phyloP scores from a whole-genome alignment of 2,329 filamentous ascomycete genomes.

The Aspergillus japonicus region DNA sequence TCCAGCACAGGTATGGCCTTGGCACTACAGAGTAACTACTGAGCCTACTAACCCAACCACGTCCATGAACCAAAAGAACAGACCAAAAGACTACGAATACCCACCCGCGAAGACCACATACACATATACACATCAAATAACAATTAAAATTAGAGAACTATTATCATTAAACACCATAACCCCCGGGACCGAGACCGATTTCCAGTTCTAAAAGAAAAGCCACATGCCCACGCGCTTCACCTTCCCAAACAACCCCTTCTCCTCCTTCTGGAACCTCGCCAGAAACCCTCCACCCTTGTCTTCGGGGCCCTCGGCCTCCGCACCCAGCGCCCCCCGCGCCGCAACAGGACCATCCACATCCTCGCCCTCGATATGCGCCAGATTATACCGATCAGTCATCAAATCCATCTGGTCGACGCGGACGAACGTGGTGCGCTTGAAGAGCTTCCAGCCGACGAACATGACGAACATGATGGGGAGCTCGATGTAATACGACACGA shows the following conservation, averaged over 20 bases:
- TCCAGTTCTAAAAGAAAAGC: conserved; percentile 31
- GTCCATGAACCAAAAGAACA: too few species aligned
- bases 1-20: too few species aligned
- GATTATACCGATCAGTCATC: conserved; percentile 46
- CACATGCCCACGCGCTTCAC: conserved; percentile 38
- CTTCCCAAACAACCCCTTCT: conserved; percentile 22
- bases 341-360: conserved; percentile 26
- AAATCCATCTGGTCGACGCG: conserved; percentile 52
- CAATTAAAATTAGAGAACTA: neutral
- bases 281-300: conserved; percentile 12
- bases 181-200: neutral
- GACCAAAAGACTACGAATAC: too few species aligned
- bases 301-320: neutral
- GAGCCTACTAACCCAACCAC: too few species aligned
- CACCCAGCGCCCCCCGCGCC: conserved; percentile 29
- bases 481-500: conserved; percentile 65
- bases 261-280: neutral
- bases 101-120: too few species aligned
- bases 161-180: neutral
- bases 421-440: conserved; percentile 50
- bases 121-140: too few species aligned
- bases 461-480: conserved; percentile 60
- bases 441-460: conserved; percentile 57
- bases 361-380: conserved; percentile 3
- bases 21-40: too few species aligned